Conservation (phyloP, 768 basidiomycete species). For the Saitozyma podzolica region DNA sequence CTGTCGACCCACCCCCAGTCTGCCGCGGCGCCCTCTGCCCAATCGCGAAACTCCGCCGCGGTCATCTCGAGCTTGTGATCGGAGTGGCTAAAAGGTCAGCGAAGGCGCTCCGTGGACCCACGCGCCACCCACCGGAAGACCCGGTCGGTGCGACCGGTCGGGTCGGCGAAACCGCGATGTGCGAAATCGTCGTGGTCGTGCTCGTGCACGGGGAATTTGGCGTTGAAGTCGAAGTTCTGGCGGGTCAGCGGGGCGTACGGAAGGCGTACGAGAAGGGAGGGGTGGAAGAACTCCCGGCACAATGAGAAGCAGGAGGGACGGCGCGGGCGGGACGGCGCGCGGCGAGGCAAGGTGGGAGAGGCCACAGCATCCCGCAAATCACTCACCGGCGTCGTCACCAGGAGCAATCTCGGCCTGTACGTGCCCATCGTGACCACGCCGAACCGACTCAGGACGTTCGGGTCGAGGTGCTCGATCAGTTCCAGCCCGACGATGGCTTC, state of each 20-base stretch:
- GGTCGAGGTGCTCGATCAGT: slow-evolving; percentile 52
- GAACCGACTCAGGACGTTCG: slow-evolving; percentile 45
- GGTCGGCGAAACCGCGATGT: slow-evolving; percentile 48
- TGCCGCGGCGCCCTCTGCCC: slow-evolving; percentile 39
- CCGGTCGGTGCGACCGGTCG: slow-evolving; percentile 51
- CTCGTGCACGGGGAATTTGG: slow-evolving; percentile 47
- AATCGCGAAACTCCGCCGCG: slow-evolving; percentile 45
- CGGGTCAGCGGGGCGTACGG: neutral
- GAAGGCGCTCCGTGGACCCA: too few species aligned
- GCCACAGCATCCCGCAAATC: neutral
- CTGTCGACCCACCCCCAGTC: slow-evolving; percentile 50
- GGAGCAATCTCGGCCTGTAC: slow-evolving; percentile 46
- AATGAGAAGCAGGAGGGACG: neutral
- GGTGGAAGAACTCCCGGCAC: too few species aligned
- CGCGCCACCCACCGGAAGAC: slow-evolving; percentile 53
- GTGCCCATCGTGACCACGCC: slow-evolving; percentile 51
- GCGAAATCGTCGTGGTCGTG: slow-evolving; percentile 31
- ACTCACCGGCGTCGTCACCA: slow-evolving; percentile 51
- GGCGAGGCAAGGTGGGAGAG: neutral
- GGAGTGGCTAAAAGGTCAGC: slow-evolving; percentile 28
- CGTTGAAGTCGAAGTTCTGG: slow-evolving; percentile 51
- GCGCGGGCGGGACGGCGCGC: neutral
- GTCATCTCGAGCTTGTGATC: slow-evolving; percentile 54
- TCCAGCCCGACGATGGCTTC: slow-evolving; percentile 51
- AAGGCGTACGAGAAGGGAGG: too few species aligned